These are phyloP conservation scores for Erysiphe pisi DNA, from an alignment of 2,329 filamentous ascomycete genomes.

Conservation along the genomic window DNA sequence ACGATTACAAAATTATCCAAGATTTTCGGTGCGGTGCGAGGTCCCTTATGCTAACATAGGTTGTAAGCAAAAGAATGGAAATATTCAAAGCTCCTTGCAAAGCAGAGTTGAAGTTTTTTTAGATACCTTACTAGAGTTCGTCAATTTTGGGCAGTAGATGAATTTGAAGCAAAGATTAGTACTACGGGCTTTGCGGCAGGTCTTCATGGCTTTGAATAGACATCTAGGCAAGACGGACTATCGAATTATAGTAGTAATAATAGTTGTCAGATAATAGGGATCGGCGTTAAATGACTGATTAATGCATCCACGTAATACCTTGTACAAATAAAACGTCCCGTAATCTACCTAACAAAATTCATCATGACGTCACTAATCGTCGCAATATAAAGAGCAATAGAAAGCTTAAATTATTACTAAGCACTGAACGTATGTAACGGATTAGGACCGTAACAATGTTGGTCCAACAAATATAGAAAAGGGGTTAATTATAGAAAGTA, in stretches of 20 bases:
- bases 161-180: not conserved
- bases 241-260: not conserved
- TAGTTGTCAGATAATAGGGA: too few relatives aligned
- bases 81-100: not conserved
- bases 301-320: too few relatives aligned
- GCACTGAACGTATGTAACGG: too few relatives aligned
- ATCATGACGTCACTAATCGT: too few relatives aligned
- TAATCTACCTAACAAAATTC: too few relatives aligned
- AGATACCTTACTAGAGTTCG: not conserved
- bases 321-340: too few relatives aligned
- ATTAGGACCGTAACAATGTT: too few relatives aligned
- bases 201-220: not conserved
- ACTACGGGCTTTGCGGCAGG: not conserved
- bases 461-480: too few relatives aligned
- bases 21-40: not conserved
- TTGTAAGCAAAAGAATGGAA: slow-evolving; percentile 14
- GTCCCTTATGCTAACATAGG: not conserved
- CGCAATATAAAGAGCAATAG: too few relatives aligned
- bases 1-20: slow-evolving; percentile 18
- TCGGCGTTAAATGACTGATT: too few relatives aligned
- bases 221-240: not conserved
- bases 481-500: too few relatives aligned
- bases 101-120: slow-evolving; percentile 4
- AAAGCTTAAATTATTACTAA: too few relatives aligned
- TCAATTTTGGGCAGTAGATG: not conserved